A percentile compares a stretch with the other conserved stretches of the same genome.
These are phyloP conservation scores for Styphnolobium japonicum DNA, from an alignment of 306 rosid species.

Conservation along the genomic window DNA sequence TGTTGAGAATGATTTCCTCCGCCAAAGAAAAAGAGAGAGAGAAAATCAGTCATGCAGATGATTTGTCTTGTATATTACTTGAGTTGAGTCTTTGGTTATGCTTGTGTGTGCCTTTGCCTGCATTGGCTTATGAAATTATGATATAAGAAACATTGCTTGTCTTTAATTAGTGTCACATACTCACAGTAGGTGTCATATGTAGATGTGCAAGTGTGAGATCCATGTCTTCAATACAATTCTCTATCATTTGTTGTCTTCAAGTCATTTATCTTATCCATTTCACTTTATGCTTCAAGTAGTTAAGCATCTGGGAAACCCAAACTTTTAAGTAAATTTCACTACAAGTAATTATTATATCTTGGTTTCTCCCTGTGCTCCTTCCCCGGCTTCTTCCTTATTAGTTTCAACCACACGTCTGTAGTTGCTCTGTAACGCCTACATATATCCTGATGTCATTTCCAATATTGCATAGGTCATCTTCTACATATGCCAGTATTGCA, in stretches of 20 bases:
- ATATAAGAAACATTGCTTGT: not conserved
- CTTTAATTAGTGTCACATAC: not conserved
- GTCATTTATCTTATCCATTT: not conserved
- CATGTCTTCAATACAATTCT: not conserved
- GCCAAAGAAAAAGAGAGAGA: not conserved
- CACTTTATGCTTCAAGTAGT: not conserved
- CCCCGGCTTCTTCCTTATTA: not conserved
- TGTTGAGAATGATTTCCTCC: not conserved
- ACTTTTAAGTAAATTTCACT: not conserved
- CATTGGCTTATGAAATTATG: constrained; percentile 1
- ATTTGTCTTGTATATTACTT: not conserved
- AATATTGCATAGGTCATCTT: not conserved
- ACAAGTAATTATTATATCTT: not conserved
- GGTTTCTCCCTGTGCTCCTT: not conserved
- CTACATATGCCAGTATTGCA: not conserved
- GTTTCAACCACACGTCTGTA: not conserved
- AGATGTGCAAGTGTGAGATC: not conserved
- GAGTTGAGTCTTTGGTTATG: not conserved
- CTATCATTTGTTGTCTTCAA: not conserved
- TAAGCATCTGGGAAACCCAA: not conserved
- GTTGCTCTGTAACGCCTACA: not conserved
- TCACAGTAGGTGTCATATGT: not conserved
- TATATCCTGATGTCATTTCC: not conserved
- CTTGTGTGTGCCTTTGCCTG: not conserved
- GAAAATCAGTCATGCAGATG: not conserved